phyloP scores from a whole-genome alignment of 2,329 filamentous ascomycete genomes.

The Helicocarpus griseus region DNA sequence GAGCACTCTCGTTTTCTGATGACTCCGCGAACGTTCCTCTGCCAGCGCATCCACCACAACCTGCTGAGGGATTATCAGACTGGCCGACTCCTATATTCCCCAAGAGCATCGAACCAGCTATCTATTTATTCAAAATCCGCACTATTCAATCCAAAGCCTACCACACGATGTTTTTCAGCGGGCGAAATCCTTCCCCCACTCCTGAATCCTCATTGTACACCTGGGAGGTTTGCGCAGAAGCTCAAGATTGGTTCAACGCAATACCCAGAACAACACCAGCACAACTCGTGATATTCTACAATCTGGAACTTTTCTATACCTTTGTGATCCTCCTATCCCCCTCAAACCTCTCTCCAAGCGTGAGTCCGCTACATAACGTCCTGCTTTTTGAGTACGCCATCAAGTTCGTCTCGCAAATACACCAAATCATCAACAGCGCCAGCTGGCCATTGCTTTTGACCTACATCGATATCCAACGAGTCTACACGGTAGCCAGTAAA shows the following conservation, averaged over 20 bases:
- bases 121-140: slow-evolving; percentile 74
- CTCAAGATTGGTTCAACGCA: slow-evolving; percentile 66
- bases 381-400: slow-evolving; percentile 81
- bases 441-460: slow-evolving; percentile 61
- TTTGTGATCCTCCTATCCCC: slow-evolving; percentile 84
- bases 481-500: slow-evolving; percentile 58
- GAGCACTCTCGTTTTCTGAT: slow-evolving; percentile 89
- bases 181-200: slow-evolving; percentile 56
- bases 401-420: slow-evolving; percentile 67
- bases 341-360: slow-evolving; percentile 58
- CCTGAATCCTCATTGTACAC: slow-evolving; percentile 48
- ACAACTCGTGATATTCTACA: slow-evolving; percentile 65
- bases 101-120: slow-evolving; percentile 56
- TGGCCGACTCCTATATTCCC: slow-evolving; percentile 38
- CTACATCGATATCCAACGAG: slow-evolving; percentile 77
- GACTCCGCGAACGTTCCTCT: slow-evolving; percentile 75
- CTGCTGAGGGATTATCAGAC: slow-evolving; percentile 15
- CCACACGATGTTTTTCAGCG: slow-evolving; percentile 74
- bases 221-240: slow-evolving; percentile 46
- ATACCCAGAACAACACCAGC: slow-evolving; percentile 57
- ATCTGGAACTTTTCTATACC: slow-evolving; percentile 82
- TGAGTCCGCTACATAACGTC: slow-evolving; percentile 65
- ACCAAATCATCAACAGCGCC: slow-evolving; percentile 53
- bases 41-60: slow-evolving; percentile 45
- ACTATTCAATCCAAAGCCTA: slow-evolving; percentile 83